Evolutionary conservation across 495 filamentous ascomycete genomes (phyloP).

Genomic region (Daldinia bambusicola): DNA sequence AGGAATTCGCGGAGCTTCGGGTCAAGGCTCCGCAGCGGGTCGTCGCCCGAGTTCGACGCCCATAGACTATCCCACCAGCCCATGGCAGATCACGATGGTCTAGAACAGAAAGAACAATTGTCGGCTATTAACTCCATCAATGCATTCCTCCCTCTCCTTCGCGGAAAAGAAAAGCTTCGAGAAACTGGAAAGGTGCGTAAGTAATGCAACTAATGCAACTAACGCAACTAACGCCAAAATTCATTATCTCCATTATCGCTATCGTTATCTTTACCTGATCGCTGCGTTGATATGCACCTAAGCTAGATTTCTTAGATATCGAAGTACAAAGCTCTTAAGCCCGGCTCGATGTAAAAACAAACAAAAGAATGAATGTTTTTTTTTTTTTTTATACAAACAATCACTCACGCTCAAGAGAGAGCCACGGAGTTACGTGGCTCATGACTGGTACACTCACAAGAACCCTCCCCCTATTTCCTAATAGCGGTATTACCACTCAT

Average conservation of each 20-base stretch:
- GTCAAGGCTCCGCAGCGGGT: conserved; percentile 85
- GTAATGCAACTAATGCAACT: not conserved
- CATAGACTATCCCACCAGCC: conserved; percentile 74
- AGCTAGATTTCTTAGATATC: not conserved
- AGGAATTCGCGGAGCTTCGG: conserved; percentile 87
- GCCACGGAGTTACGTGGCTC: too few species aligned
- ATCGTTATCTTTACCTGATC: too few species aligned
- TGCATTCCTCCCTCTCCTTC: not conserved
- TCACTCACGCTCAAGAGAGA: too few species aligned
- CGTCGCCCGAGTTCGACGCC: conserved; percentile 56
- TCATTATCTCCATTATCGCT: conserved; percentile 26
- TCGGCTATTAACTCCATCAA: conserved; percentile 8
- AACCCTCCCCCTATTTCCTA: too few species aligned
- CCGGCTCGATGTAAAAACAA: too few species aligned
- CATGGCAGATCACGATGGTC: conserved; percentile 53
- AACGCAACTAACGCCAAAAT: too few species aligned
- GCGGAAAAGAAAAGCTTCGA: conserved; percentile 1
- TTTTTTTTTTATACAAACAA: too few species aligned
- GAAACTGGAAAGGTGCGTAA: conserved; percentile 13
- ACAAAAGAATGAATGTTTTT: too few species aligned
- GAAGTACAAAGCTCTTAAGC: not conserved
- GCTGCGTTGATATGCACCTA: conserved; percentile 7
- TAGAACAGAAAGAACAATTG: not conserved
- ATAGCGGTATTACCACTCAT: too few species aligned
- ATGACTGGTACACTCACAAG: too few species aligned